Percentiles rank a stretch among this genome's conserved stretches.
Conservation (phyloP, 1,139 yeast genomes). For the Starmera stellimalicola region DNA sequence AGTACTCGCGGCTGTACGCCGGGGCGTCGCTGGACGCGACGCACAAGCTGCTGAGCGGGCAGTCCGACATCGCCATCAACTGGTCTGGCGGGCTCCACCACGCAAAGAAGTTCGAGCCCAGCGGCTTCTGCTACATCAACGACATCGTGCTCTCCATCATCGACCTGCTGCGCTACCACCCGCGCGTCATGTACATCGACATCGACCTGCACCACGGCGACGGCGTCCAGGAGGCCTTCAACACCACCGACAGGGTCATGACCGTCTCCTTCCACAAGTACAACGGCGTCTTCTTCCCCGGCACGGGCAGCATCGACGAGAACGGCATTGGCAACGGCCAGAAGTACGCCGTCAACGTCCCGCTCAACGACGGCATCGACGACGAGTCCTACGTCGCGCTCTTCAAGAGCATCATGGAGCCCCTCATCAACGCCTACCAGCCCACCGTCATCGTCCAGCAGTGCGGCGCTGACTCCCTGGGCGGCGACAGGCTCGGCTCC, state of each 20-base stretch:
- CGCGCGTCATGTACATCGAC: conserved; percentile 88
- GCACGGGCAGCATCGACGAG: conserved; percentile 86
- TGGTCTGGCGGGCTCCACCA: conserved; percentile 98
- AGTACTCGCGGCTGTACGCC: conserved; percentile 76
- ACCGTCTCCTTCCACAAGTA: conserved; percentile 92
- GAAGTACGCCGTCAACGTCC: conserved; percentile 85
- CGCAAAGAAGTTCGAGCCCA: conserved; percentile 89
- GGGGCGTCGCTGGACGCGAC: conserved; percentile 95
- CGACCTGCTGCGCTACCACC: conserved; percentile 74
- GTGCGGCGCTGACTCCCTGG: conserved; percentile 95
- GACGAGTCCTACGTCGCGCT: conserved; percentile 78
- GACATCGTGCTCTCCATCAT: conserved; percentile 87
- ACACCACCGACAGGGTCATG: conserved; percentile 92
- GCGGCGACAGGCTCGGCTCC: conserved; percentile 89
- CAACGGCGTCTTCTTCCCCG: conserved; percentile 94
- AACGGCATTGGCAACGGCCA: conserved; percentile 82
- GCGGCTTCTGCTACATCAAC: conserved; percentile 92
- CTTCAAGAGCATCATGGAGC: conserved; percentile 81
- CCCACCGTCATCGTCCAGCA: conserved; percentile 93
- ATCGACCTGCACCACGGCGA: conserved; percentile 97
- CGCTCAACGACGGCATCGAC: conserved; percentile 89
- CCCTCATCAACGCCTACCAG: conserved; percentile 69
- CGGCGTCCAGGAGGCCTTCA: conserved; percentile 96
- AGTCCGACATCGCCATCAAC: conserved; percentile 91
- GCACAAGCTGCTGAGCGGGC: conserved; percentile 70